Evolutionary conservation across 1,284 basidiomycete species (phyloP), one percentile per base, ranked within the genome.

Genomic region (Boletellus deceptivus): DNA sequence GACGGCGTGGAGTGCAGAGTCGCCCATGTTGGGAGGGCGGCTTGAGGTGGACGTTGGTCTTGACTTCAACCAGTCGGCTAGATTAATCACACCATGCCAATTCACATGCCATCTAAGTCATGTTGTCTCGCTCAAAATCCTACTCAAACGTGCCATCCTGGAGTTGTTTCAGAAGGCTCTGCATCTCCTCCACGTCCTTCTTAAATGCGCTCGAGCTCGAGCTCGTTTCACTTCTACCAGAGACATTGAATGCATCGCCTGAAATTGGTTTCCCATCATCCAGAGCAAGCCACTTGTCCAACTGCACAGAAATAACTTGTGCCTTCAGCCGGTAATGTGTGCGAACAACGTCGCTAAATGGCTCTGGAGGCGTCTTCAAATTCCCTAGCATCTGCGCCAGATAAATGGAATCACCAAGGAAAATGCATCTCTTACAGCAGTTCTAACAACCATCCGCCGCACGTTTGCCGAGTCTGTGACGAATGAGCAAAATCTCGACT

Each of bases 261-360:
- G 72, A 59, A 1, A 79, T 82, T 6, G 69, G 45, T 56, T 72
- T 78, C 6, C 85, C 83, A 58, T 93, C 91, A 59, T 93, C 91
- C 52, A 80, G 70, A 14, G 68, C 64, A 17, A 91, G 69, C 91
- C 88, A 95, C 56, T 80, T 73, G 59, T 93, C 87, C n/a, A 96
- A 73, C 67, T 94, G 92, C 31, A 75, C 66, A 18, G 71, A 69
- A 54, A 97, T 81, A 1, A 79, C 77, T 38, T 74, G 75, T 1
- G 89, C 83, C 65, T 95, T 96, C 46, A 95, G 72, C n/a, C 86
- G 78, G 74, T 92, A 96, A 70, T 96, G 93, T 0, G 91, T 94
- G 37, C 80, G 82, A 61, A 97, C 87, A 52, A 94, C 81, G 54
- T 91, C 86, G 37, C 73, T 82, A 63, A 93, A 95, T 49, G 87